These are phyloP conservation scores for Amphibolis antarctica DNA, from an alignment of 106 monocot species.

Conservation along the genomic window DNA sequence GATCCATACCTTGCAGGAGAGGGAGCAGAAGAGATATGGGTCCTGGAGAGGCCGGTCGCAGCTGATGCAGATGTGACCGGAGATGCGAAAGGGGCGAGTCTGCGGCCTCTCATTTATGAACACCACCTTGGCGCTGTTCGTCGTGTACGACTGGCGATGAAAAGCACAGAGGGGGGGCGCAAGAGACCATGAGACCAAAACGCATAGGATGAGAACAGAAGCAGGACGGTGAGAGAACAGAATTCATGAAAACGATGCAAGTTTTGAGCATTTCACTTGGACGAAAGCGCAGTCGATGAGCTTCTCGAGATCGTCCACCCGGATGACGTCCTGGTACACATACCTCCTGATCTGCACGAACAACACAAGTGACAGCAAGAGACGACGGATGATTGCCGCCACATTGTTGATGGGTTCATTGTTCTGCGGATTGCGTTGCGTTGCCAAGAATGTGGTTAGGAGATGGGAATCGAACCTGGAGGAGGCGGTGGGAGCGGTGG, in stretches of 20 bases:
- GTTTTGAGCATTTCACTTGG: conserved; percentile 25
- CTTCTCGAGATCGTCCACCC: conserved; percentile 55
- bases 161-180: not conserved
- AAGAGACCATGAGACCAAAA: not conserved
- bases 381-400: too few species aligned
- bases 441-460: not conserved
- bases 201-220: not conserved
- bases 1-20: conserved; percentile 63
- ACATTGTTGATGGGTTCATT: not conserved
- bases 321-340: conserved; percentile 62
- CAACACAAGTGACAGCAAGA: not conserved
- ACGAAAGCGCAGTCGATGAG: conserved; percentile 47
- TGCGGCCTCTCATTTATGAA: conserved; percentile 59
- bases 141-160: conserved; percentile 45
- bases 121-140: conserved; percentile 64
- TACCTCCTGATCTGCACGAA: conserved; percentile 56
- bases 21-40: conserved; percentile 47
- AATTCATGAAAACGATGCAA: not conserved
- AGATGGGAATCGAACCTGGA: conserved; percentile 31
- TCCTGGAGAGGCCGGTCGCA: conserved; percentile 61
- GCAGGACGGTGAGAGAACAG: not conserved
- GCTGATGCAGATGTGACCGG: conserved; percentile 39
- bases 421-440: not conserved
- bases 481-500: conserved; percentile 51
- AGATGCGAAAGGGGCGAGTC: conserved; percentile 40